Conservation (phyloP, 106 monocot genomes). For the Dendrobium chrysotoxum region DNA sequence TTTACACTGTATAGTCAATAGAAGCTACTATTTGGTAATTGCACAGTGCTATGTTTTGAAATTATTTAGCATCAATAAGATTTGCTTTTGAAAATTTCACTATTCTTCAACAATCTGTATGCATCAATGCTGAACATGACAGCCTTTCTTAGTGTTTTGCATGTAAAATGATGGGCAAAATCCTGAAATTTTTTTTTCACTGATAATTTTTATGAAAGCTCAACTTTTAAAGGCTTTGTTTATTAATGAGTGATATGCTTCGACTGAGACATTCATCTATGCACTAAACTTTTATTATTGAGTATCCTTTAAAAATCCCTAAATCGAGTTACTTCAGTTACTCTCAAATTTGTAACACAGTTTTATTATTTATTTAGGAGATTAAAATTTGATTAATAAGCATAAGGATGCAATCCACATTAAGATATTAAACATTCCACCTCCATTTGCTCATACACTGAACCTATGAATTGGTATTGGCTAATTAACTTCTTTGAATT, state of each 20-base stretch:
- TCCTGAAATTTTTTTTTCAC: background rate
- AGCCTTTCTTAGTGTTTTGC: background rate
- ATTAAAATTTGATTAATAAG: too few relatives aligned
- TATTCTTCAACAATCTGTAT: background rate
- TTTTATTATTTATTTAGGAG: too few relatives aligned
- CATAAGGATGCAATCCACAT: background rate
- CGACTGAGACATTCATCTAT: background rate
- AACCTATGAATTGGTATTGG: too few relatives aligned
- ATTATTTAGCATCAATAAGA: background rate
- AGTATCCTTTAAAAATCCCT: too few relatives aligned
- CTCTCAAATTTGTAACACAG: too few relatives aligned
- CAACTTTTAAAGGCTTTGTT: background rate
- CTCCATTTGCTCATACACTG: background rate
- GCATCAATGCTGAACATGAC: background rate
- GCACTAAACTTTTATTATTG: too few relatives aligned
- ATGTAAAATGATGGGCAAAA: background rate
- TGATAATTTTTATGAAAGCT: background rate
- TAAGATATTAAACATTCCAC: background rate
- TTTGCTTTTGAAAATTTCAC: background rate
- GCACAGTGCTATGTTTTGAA: background rate
- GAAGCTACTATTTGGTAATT: background rate
- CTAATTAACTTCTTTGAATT: too few relatives aligned
- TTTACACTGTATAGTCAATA: background rate
- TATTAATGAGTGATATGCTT: background rate
- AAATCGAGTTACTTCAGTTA: too few relatives aligned